A percentile compares a stretch with the other conserved stretches of the same genome.
These are phyloP conservation scores for Chlorella sp. DNA, from an alignment of 139 green algal genomes.

Conservation along the genomic window DNA sequence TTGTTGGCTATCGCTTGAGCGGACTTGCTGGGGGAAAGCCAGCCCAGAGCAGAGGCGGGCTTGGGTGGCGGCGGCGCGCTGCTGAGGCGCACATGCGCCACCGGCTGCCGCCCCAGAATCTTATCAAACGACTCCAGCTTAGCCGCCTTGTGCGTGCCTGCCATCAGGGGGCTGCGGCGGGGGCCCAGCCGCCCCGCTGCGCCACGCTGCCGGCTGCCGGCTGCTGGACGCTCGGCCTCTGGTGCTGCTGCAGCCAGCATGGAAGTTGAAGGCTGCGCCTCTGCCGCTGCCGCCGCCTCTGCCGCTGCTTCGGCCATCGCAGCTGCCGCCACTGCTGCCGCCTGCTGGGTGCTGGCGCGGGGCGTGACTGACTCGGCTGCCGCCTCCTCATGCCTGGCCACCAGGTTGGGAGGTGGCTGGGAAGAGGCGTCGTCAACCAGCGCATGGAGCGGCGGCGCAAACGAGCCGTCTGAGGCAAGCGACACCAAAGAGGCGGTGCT, in stretches of 20 bases:
- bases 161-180: not conserved
- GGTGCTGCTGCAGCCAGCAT: not conserved
- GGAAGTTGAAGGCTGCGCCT: not conserved
- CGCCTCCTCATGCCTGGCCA: not conserved
- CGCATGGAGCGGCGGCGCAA: not conserved
- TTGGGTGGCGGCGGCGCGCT: not conserved
- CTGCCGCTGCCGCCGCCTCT: not conserved
- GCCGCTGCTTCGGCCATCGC: too few species aligned
- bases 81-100: slow-evolving; percentile 15
- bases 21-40: slow-evolving; percentile 13
- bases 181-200: too few species aligned
- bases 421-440: slow-evolving; percentile 25
- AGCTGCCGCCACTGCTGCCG: too few species aligned
- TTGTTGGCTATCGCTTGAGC: not conserved
- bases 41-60: not conserved
- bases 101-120: slow-evolving; percentile 37
- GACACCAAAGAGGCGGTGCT: not conserved
- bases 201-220: too few species aligned
- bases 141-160: not conserved
- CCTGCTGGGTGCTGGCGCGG: not conserved
- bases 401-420: not conserved
- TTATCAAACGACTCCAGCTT: slow-evolving; percentile 56
- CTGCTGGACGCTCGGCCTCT: too few species aligned
- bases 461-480: slow-evolving; percentile 6
- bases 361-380: not conserved